Percentiles rank a stretch among this genome's conserved stretches.
Conservation (phyloP, 352 stramenopile genomes). For the Thalassiosira livingstoniorum region DNA sequence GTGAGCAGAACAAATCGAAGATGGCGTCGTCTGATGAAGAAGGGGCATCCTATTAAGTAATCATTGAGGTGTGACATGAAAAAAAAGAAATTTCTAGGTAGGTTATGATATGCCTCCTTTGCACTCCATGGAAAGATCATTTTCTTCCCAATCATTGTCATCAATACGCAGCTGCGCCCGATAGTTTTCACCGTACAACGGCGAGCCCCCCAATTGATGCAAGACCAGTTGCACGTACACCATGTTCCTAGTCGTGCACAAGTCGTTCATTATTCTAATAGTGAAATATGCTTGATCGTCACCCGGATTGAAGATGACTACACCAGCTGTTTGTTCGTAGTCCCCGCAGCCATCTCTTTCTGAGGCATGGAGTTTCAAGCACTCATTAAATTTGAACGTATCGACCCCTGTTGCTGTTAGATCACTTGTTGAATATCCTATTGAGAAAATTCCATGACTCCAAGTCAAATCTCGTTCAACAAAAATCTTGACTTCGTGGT, state of each 20-base stretch:
- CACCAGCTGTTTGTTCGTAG: slow-evolving; percentile 86
- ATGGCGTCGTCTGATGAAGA: slow-evolving; percentile 72
- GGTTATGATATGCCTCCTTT: slow-evolving; percentile 29
- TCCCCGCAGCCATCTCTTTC: slow-evolving; percentile 81
- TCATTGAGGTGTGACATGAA: not conserved
- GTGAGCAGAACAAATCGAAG: slow-evolving; percentile 74
- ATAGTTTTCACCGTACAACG: slow-evolving; percentile 90
- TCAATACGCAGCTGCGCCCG: slow-evolving; percentile 57
- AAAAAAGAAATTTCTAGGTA: too few species aligned
- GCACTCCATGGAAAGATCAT: slow-evolving; percentile 39
- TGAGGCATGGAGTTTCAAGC: slow-evolving; percentile 40
- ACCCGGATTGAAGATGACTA: slow-evolving; percentile 90
- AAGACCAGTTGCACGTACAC: slow-evolving; percentile 93
- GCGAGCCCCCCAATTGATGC: slow-evolving; percentile 90
- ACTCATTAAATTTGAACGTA: slow-evolving; percentile 71
- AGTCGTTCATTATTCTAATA: slow-evolving; percentile 93
- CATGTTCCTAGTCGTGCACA: slow-evolving; percentile 89
- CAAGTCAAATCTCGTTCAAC: slow-evolving; percentile 71
- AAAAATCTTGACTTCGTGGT: slow-evolving; percentile 70
- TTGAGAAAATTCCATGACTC: slow-evolving; percentile 57
- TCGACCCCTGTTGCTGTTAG: slow-evolving; percentile 85
- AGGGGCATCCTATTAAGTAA: not conserved
- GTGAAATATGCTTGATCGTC: slow-evolving; percentile 89
- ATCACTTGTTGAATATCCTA: slow-evolving; percentile 86
- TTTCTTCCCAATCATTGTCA: slow-evolving; percentile 48